Percentiles rank a stretch among this genome's conserved stretches.
Evolutionary conservation across 2,329 filamentous ascomycete species (phyloP).

Genomic region (Talaromyces rugulosus): DNA sequence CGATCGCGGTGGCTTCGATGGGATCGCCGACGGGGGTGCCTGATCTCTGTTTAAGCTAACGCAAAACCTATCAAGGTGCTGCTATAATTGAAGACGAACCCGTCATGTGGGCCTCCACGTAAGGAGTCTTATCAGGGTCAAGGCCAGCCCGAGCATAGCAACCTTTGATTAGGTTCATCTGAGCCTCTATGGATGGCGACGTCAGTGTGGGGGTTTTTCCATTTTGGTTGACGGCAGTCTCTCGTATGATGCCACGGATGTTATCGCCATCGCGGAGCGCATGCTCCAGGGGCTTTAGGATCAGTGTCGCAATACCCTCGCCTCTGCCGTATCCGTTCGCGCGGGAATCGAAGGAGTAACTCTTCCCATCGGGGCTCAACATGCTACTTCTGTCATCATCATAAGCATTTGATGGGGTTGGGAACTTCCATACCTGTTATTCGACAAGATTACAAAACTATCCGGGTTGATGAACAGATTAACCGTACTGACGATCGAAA

Average conservation of each 20-base stretch:
- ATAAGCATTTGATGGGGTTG: neutral
- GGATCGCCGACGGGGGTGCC: slow-evolving; percentile 52
- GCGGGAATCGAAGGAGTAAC: slow-evolving; percentile 44
- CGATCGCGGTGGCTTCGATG: slow-evolving; percentile 49
- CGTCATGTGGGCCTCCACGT: slow-evolving; percentile 42
- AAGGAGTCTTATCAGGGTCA: slow-evolving; percentile 14
- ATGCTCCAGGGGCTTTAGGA: slow-evolving; percentile 44
- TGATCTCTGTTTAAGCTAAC: neutral
- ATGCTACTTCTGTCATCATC: slow-evolving; percentile 21
- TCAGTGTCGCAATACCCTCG: slow-evolving; percentile 44
- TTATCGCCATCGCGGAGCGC: slow-evolving; percentile 45
- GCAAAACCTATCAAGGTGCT: neutral
- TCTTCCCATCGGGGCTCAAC: slow-evolving; percentile 52
- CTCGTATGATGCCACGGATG: slow-evolving; percentile 23
- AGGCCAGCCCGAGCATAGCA: slow-evolving; percentile 33
- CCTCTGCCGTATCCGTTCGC: slow-evolving; percentile 51
- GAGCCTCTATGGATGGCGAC: slow-evolving; percentile 32
- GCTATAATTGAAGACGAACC: slow-evolving; percentile 11
- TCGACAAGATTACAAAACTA: neutral
- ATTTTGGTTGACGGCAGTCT: slow-evolving; percentile 27
- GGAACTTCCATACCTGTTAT: neutral
- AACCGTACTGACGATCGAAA: slow-evolving; percentile 8
- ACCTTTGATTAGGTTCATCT: slow-evolving; percentile 30
- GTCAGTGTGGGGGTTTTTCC: slow-evolving; percentile 38
- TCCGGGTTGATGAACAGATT: slow-evolving; percentile 11